Percentiles rank a stretch among this genome's conserved stretches.
Conservation (phyloP, 1,139 yeast genomes). For the Pichia sp. region DNA sequence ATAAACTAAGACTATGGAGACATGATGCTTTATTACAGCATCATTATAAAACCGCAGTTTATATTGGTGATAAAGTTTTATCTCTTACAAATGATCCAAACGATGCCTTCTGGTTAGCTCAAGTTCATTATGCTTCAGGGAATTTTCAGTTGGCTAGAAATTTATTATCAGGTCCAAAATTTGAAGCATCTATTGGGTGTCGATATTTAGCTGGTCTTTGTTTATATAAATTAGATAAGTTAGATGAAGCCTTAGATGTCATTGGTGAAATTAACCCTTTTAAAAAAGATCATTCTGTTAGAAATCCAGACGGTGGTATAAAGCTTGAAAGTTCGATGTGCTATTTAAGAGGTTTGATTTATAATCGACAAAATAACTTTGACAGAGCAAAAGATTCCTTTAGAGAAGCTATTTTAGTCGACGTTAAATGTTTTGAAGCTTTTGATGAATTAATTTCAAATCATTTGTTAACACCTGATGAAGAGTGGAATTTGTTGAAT, state of each 20-base stretch:
- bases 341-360: slow-evolving; percentile 76
- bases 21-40: slow-evolving; percentile 93
- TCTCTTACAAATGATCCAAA: slow-evolving; percentile 78
- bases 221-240: slow-evolving; percentile 62
- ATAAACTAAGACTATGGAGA: slow-evolving; percentile 82
- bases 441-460: slow-evolving; percentile 72
- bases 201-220: slow-evolving; percentile 78
- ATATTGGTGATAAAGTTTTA: slow-evolving; percentile 84
- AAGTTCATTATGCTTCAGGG: slow-evolving; percentile 71
- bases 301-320: slow-evolving; percentile 66
- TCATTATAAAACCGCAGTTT: slow-evolving; percentile 84
- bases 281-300: slow-evolving; percentile 28
- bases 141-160: slow-evolving; percentile 76
- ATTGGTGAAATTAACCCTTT: slow-evolving; percentile 84
- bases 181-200: slow-evolving; percentile 53
- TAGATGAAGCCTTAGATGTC: slow-evolving; percentile 86
- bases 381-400: slow-evolving; percentile 84
- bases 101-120: slow-evolving; percentile 96
- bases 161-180: slow-evolving; percentile 35
- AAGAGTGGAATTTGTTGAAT: slow-evolving; percentile 77
- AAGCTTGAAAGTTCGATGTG: slow-evolving; percentile 85
- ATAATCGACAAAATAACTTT: slow-evolving; percentile 76
- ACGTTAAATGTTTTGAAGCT: slow-evolving; percentile 91
- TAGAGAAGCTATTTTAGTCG: slow-evolving; percentile 80
- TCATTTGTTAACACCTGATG: slow-evolving; percentile 73